Base-by-base conservation (phyloP, 2,329 filamentous ascomycete species). In the Fusarium sp. region DNA sequence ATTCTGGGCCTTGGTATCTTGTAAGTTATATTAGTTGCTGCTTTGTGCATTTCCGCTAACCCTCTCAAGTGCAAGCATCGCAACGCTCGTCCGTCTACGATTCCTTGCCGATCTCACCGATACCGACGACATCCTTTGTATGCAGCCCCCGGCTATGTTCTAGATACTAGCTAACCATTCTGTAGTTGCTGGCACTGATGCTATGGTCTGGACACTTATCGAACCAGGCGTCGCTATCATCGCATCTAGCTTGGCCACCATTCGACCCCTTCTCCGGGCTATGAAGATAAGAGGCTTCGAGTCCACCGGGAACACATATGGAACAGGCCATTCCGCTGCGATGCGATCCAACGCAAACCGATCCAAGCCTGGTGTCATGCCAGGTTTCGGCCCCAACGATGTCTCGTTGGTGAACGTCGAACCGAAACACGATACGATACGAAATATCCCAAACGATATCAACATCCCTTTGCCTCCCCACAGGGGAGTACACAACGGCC, bases 131-230 rank as follows among this genome's bases (percentile, higher is more conserved):
- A 84, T 89, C 18, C 78, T 89, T 35, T 87, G 88, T 89, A 83
- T 30, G 69, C 52, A 52, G 34, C 23, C 20, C 34, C 7, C 13
- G 41, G 60, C n/a, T 45, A 18, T 34, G 25, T 41, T 16, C 9
- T 60, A 48, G 64, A 11, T 11, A 11, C 8, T 20, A 30, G 25
- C 76, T 80, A 57, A 82, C 58, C 9, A 18, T 20, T 1, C 37
- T 10, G 41, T 54, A 88, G 87, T 83, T 76, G 83, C 84, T 62
- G 86, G 84, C 25, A 89, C 87, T 5, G 82, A 88, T 68, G 84
- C 87, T 39, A 87, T 88, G 84, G 83, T 89, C 8, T 90, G 88
- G 88, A 89, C 87, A 11, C 80, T 90, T n/a, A 82, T 90, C 63
- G 88, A 90, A 75, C 88, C 88, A 2, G 88, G 87, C 7, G 85